A percentile compares a stretch with the other conserved stretches of the same genome.
These are phyloP conservation scores for Eucalyptus marginata DNA, from an alignment of 345 rosid genomes.

Conservation along the genomic window DNA sequence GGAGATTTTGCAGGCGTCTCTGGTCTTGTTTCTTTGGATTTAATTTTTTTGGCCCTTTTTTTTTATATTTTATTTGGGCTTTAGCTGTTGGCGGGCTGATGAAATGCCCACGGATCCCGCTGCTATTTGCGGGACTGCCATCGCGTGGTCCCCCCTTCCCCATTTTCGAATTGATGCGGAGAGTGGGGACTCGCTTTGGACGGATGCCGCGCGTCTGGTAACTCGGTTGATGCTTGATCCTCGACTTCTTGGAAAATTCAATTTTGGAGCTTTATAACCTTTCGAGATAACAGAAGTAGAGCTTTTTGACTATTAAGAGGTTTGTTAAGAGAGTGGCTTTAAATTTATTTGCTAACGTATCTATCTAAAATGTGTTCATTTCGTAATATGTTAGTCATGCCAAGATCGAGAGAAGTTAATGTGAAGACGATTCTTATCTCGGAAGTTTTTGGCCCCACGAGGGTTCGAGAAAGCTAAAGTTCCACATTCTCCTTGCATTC, in stretches of 20 bases:
- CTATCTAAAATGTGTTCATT: background rate
- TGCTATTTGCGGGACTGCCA: background rate
- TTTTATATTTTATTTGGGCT: background rate
- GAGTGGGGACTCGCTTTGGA: background rate
- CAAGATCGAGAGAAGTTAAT: background rate
- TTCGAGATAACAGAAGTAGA: background rate
- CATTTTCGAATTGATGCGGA: background rate
- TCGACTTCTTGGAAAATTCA: background rate
- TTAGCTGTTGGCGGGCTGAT: background rate
- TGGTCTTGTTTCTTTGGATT: background rate
- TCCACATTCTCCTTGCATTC: rapidly evolving
- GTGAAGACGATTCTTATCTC: no score
- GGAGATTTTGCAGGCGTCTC: background rate
- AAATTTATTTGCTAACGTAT: rapidly evolving
- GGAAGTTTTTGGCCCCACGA: no score
- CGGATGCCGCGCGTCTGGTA: background rate
- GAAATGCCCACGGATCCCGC: background rate
- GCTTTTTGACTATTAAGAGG: background rate
- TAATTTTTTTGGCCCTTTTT: background rate
- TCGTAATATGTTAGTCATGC: rapidly evolving
- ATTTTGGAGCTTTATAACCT: background rate
- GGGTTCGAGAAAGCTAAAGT: background rate
- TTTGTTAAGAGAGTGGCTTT: background rate
- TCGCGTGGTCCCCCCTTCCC: background rate
- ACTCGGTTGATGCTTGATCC: background rate